Evolutionary conservation across 2,329 filamentous ascomycete genomes (phyloP), one percentile per base, ranked within the genome.

Genomic region (Monosporascus sp.): DNA sequence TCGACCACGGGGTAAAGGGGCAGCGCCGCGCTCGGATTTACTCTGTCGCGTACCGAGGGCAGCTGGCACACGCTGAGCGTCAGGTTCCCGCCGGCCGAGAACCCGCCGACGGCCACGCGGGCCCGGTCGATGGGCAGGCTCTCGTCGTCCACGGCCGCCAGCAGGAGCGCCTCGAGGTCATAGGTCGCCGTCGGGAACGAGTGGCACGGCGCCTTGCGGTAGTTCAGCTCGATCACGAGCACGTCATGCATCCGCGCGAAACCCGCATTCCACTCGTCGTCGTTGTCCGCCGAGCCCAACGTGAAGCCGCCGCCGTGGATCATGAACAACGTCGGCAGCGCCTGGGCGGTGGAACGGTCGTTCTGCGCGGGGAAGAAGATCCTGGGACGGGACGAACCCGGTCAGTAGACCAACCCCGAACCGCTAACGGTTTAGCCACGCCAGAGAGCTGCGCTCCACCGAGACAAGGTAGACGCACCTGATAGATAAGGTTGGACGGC

Each of bases 281-380:
- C 74, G 24, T 72, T 58, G 27, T 59, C 46, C 0, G 73, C 66
- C 20, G 67, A 57, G 52, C 71, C 67, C 37, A 78, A 19, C 34
- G 66, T 66, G 54, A 74, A 76, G 5, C 74, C 75, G 20, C 76
- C 74, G 40, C 75, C 76, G 52, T 79, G 76, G 50, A 77, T 70
- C 48, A 68, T 68, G 47, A 78, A 67, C 37, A 77, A 65, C 6
- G 75, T 66, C 4, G 75, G 73, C 4, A 67, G 60, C 3, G 55
- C 49, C 31, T 61, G 52, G n/a, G 63, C 56, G 2, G 60, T 60
- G 5, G 59, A 56, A 47, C 59, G 58, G 38, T 70, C 62, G 51
- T 66, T 66, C 16, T 56, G 56, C 27, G 57, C 60, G 8, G 72
- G 71, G 26, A 69, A 64, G 59, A 72, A 74, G n/a, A 74, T 64